phyloP scores from a whole-genome alignment of 2,329 filamentous ascomycete genomes.

The Ambrosiella cleistominuta region DNA sequence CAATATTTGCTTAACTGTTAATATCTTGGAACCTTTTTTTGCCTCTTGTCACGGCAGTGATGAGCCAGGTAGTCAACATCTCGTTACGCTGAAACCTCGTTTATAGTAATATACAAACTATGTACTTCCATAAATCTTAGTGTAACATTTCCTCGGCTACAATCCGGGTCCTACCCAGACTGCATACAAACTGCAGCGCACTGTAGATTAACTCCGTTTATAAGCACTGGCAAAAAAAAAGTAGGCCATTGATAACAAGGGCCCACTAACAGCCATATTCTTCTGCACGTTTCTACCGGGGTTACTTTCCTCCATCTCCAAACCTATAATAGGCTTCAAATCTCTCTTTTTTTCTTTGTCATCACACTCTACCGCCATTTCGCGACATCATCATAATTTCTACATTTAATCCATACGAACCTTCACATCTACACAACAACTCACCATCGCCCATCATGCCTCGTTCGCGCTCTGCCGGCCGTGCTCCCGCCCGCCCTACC shows the following conservation, averaged over 20 bases:
- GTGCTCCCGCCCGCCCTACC: slow-evolving; percentile 49
- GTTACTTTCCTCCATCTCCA: neutral
- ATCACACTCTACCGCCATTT: neutral
- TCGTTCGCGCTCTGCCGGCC: slow-evolving; percentile 53
- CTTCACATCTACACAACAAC: neutral
- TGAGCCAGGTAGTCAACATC: neutral
- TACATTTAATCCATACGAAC: neutral
- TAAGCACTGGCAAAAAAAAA: neutral
- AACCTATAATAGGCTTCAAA: neutral
- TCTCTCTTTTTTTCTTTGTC: neutral
- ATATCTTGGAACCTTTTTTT: too few species aligned
- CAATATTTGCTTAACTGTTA: too few species aligned
- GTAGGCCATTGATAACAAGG: neutral
- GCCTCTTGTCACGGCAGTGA: too few species aligned
- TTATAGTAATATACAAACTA: neutral
- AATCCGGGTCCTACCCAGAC: neutral
- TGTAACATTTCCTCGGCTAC: neutral
- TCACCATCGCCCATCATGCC: slow-evolving; percentile 38
- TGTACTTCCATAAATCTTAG: neutral
- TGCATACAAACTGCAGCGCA: neutral
- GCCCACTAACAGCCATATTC: slow-evolving; percentile 1
- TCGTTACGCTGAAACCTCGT: neutral
- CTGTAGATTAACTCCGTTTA: neutral
- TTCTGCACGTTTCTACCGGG: slow-evolving; percentile 14
- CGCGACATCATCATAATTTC: neutral